These are phyloP conservation scores for Samsoniella hepiali DNA, from an alignment of 2,329 filamentous ascomycete species.

Conservation along the genomic window DNA sequence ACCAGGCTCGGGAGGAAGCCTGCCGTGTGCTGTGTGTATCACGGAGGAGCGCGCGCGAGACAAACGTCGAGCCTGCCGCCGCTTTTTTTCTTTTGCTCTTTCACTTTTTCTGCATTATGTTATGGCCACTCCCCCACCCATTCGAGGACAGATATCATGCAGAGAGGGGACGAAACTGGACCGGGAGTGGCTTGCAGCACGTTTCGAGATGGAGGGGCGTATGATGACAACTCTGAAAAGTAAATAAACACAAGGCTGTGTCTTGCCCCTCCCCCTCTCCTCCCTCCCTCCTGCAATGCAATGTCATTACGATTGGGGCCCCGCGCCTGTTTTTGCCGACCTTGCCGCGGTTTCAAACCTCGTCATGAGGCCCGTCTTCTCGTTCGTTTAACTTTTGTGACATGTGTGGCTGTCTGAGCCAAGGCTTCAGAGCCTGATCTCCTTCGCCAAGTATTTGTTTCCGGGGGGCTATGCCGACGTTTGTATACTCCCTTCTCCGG, in stretches of 20 bases:
- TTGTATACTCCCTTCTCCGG: background rate
- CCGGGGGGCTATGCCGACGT: background rate
- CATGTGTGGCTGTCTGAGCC: background rate
- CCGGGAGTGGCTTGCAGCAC: background rate
- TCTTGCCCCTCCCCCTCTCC: background rate
- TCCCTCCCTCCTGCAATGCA: background rate
- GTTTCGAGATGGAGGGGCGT: background rate
- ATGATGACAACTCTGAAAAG: background rate
- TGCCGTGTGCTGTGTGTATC: background rate
- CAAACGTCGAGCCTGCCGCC: background rate
- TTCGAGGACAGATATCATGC: background rate
- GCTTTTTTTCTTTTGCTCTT: background rate
- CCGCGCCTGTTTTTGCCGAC: conserved; percentile 15
- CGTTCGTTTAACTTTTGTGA: background rate
- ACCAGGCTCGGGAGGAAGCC: no score
- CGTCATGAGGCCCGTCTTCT: background rate
- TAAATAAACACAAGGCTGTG: background rate
- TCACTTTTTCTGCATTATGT: background rate
- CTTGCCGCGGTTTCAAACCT: conserved; percentile 2
- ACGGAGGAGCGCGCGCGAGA: background rate
- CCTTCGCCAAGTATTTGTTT: background rate
- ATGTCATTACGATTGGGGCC: background rate
- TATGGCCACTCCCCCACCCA: background rate
- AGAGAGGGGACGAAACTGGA: background rate
- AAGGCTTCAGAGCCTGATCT: background rate